These are phyloP conservation scores for Debaryomyces prosopidis DNA, from an alignment of 805 yeast genomes.

Conservation along the genomic window DNA sequence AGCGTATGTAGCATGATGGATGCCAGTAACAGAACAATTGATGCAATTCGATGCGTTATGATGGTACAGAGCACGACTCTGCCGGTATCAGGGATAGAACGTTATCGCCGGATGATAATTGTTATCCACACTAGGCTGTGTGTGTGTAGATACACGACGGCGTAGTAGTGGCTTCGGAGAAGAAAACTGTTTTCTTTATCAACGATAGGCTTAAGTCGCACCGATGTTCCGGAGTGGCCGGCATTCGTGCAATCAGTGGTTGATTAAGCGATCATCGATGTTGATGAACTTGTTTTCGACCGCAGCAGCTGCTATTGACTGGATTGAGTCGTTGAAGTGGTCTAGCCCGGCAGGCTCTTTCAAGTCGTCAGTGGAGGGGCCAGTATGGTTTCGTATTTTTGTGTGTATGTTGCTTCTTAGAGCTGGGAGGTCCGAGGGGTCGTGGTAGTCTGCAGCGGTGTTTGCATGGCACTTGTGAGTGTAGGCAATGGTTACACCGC, in stretches of 20 bases:
- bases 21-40: too few species aligned
- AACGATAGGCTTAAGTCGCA: too few species aligned
- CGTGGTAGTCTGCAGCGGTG: neutral
- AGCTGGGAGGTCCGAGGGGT: neutral
- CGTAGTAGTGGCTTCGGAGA: too few species aligned
- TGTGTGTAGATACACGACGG: too few species aligned
- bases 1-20: too few species aligned
- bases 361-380: neutral
- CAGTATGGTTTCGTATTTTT: neutral
- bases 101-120: too few species aligned
- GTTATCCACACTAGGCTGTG: too few species aligned
- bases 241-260: neutral
- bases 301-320: slow-evolving; percentile 3
- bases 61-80: too few species aligned
- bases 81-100: too few species aligned
- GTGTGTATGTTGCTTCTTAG: neutral
- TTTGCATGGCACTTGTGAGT: slow-evolving; percentile 3
- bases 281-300: neutral
- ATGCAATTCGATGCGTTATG: too few species aligned
- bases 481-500: slow-evolving; percentile 1
- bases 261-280: slow-evolving; percentile 1
- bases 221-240: too few species aligned
- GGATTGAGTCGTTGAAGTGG: neutral
- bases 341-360: neutral
- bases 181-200: too few species aligned